These are phyloP conservation scores for Debaryomycetaceae sp. DNA, from an alignment of 1,139 yeast species.

Conservation along the genomic window DNA sequence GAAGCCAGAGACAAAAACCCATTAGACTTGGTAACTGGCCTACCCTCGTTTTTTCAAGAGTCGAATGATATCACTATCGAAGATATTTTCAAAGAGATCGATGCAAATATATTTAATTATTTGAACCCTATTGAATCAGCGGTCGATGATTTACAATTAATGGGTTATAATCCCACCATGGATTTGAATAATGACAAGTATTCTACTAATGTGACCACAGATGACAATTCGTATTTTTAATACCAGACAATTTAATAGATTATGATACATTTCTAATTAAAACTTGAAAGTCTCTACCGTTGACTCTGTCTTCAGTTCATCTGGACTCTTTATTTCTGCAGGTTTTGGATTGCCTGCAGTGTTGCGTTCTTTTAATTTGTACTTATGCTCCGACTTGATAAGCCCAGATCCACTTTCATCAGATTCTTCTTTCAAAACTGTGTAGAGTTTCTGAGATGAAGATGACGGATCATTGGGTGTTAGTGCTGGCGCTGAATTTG, in stretches of 20 bases:
- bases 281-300: constrained; percentile 10
- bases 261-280: constrained; percentile 3
- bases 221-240: neutral
- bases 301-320: constrained; percentile 1
- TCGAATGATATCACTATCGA: constrained; percentile 6
- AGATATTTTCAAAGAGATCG: constrained; percentile 31
- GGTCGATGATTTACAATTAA: constrained; percentile 12
- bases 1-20: neutral
- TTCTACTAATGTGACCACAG: neutral
- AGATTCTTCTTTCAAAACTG: constrained; percentile 26
- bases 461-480: constrained; percentile 1
- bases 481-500: neutral
- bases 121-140: constrained; percentile 28
- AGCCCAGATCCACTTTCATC: constrained; percentile 13
- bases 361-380: constrained; percentile 14
- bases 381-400: constrained; percentile 15
- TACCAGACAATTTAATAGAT: neutral
- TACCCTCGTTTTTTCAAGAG: neutral
- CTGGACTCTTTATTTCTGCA: too few relatives aligned
- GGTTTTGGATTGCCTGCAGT: constrained; percentile 2
- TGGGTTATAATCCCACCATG: neutral
- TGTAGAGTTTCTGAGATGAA: constrained; percentile 22
- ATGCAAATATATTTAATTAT: constrained; percentile 25
- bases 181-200: constrained; percentile 6
- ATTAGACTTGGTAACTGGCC: neutral